A percentile compares a stretch with the other conserved stretches of the same genome.
These are phyloP conservation scores for Verticillium klebahnii DNA, from an alignment of 2,329 filamentous ascomycete species.

Conservation along the genomic window DNA sequence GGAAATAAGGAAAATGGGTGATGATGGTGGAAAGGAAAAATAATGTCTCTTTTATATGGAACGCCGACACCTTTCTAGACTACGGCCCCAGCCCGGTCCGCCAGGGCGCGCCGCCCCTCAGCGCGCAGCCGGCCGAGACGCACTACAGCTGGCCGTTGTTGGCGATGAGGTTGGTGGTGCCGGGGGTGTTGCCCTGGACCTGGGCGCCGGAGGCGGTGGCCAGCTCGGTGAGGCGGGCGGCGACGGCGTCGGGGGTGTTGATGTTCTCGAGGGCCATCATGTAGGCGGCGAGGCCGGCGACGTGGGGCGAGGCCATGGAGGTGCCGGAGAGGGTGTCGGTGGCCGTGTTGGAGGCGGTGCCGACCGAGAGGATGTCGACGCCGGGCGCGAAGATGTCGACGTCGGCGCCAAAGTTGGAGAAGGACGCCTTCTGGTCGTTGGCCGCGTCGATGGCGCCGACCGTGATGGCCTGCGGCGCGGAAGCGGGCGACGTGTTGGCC, in stretches of 20 bases:
- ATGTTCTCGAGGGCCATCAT: conserved; percentile 54
- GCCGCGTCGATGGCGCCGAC: conserved; percentile 53
- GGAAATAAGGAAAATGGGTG: neutral
- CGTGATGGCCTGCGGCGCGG: conserved; percentile 51
- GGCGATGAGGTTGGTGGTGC: conserved; percentile 49
- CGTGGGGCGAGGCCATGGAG: conserved; percentile 63
- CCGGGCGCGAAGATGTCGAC: conserved; percentile 56
- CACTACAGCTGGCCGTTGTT: conserved; percentile 44
- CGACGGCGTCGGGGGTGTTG: conserved; percentile 37
- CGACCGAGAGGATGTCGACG: conserved; percentile 47
- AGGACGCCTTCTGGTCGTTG: conserved; percentile 43
- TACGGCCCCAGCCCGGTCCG: neutral
- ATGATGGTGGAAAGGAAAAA: neutral
- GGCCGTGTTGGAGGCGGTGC: conserved; percentile 43
- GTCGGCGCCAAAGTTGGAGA: conserved; percentile 52
- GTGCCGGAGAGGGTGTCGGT: conserved; percentile 46
- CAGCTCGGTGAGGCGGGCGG: conserved; percentile 46
- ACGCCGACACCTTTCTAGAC: neutral
- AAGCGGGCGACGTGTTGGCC: conserved; percentile 46
- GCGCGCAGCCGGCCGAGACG: neutral
- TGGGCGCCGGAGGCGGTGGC: conserved; percentile 39
- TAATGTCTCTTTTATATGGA: no score
- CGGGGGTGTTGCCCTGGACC: conserved; percentile 35
- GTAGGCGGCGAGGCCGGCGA: conserved; percentile 65
- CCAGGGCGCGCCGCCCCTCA: neutral